A percentile compares a stretch with the other conserved stretches of the same genome.
These are phyloP conservation scores for Allomyces javanicus DNA, from an alignment of 192 early-diverging fungal genomes.

Conservation along the genomic window DNA sequence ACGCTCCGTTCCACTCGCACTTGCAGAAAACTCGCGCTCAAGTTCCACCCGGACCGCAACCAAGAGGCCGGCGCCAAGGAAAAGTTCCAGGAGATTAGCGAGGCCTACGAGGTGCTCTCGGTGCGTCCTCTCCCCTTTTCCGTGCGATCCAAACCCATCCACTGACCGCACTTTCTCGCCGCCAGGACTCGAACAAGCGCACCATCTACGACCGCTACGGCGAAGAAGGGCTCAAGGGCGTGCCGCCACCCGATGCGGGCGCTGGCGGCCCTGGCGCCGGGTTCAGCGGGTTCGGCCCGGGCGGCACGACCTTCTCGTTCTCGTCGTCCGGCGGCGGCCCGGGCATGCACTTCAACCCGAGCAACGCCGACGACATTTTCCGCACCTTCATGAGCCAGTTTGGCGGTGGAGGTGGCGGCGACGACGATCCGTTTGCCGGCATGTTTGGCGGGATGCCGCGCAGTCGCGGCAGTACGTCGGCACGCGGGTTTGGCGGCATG, in stretches of 20 bases:
- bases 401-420: conserved; percentile 18
- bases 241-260: not conserved
- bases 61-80: not conserved
- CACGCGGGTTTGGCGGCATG: not conserved
- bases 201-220: conserved; percentile 33
- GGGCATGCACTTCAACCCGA: conserved; percentile 56
- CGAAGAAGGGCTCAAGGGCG: conserved; percentile 31
- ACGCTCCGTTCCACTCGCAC: too few relatives aligned
- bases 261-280: not conserved
- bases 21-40: conserved; percentile 1
- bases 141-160: too few relatives aligned
- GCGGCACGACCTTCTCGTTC: conserved; percentile 39
- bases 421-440: not conserved
- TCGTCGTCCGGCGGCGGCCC: conserved; percentile 27
- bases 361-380: conserved; percentile 81
- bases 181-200: conserved; percentile 24
- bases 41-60: conserved; percentile 5
- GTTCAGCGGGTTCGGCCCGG: not conserved
- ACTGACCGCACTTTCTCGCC: too few relatives aligned
- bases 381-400: conserved; percentile 44
- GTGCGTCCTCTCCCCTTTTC: too few relatives aligned
- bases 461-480: too few relatives aligned
- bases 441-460: conserved; percentile 8
- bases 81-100: conserved; percentile 7
- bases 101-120: conserved; percentile 37